Evolutionary conservation across 345 rosid genomes (phyloP), one percentile per base, ranked within the genome.

Genomic region (Gynandropsis gynandra): DNA sequence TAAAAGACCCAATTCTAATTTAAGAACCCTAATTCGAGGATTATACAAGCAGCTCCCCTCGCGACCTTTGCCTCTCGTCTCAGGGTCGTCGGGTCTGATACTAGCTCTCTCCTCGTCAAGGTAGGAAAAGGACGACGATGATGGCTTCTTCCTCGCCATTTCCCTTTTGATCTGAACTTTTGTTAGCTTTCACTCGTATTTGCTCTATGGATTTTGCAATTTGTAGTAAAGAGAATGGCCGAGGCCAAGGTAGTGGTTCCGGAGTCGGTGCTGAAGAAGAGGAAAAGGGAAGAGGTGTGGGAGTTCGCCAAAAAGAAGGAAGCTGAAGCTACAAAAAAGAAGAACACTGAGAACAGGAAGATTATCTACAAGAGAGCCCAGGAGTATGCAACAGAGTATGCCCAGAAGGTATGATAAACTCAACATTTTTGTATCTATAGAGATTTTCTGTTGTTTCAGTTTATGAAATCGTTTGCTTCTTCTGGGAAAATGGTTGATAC

Each of bases 191-290:
- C 15, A 7, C n/a, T 36, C 24, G 33, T 18, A 39, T 14, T 4
- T 29, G 13, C 7, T 3, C 1, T 49, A 12, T 31, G 16, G 18
- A 10, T 32, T 27, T 33, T 33, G 36, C 1, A 7, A 5, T 41
- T 41, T 53, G 55, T 39, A 66, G 55, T 58, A 57, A 41, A 18
- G 9, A 20, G 53, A 60, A 66, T 66, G 71, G 39, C 31, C 0
- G 71, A 48, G 38, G 54, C 71, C 7, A 67, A 67, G 67, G 53
- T 48, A 29, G 71, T 80, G 17, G 51, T 85, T 39, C 97, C 95
- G 0, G 97, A 89, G 72, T 82, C 97, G 0, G 80, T 80, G 16
- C 40, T 89, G 78, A 89, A 85, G 79, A 87, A 83, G 80, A 65
- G 72, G 54, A 85, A 88, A 81, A 88, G 92, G 43, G 72, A 63